phyloP scores from a whole-genome alignment of 192 early-diverging fungal species.

The Backusella morwellensis region DNA sequence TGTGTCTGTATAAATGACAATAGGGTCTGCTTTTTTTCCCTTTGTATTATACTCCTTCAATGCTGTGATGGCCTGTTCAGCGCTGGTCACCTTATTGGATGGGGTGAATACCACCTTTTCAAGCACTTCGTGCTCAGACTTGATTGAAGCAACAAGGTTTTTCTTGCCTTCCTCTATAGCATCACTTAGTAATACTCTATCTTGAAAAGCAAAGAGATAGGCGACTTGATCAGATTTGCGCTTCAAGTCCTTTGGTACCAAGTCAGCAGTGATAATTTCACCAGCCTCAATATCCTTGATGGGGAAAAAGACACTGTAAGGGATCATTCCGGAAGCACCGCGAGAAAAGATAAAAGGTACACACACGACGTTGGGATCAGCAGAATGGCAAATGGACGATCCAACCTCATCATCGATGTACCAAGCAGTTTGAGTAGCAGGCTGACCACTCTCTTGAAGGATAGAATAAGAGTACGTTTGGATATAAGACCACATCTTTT shows the following conservation, averaged over 20 bases:
- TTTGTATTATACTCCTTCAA: constrained; percentile 13
- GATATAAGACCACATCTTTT: constrained; percentile 47
- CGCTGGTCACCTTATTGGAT: neutral
- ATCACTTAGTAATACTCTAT: constrained; percentile 35
- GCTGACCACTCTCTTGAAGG: constrained; percentile 41
- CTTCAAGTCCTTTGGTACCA: constrained; percentile 55
- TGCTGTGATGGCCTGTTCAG: constrained; percentile 1
- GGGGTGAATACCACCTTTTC: neutral
- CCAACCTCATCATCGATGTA: constrained; percentile 52
- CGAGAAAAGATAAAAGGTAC: constrained; percentile 62
- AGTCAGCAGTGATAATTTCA: constrained; percentile 54
- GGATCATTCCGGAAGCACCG: constrained; percentile 47
- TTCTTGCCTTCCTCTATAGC: neutral
- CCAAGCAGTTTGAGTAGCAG: constrained; percentile 48
- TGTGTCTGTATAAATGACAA: constrained; percentile 38
- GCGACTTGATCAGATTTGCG: constrained; percentile 45
- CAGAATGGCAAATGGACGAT: constrained; percentile 59
- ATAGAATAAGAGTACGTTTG: constrained; percentile 55
- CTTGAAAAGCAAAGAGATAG: constrained; percentile 48
- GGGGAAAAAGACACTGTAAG: constrained; percentile 67
- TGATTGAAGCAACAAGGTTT: neutral
- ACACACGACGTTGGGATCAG: constrained; percentile 57
- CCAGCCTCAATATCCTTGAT: constrained; percentile 50
- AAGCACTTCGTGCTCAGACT: neutral
- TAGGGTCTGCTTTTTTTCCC: neutral